Conservation (phyloP, 345 rosid species). For the Chamaenerion angustifolium region DNA sequence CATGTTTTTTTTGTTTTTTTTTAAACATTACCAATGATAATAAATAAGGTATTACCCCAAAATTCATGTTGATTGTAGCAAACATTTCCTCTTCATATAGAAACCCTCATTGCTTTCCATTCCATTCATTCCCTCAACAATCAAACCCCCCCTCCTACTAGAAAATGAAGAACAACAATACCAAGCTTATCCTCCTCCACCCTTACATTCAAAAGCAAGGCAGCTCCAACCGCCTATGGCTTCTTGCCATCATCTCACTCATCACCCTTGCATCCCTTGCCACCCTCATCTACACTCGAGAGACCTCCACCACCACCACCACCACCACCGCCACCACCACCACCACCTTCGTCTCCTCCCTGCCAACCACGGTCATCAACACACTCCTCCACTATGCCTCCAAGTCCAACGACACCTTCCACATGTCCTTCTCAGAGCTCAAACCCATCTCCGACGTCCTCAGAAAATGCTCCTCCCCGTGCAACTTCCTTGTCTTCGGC, state of each 20-base stretch:
- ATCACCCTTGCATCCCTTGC: conserved; percentile 73
- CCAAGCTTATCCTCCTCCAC: conserved; percentile 84
- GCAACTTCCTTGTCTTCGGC: conserved; percentile 80
- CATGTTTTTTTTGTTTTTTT: too few relatives aligned
- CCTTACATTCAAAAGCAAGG: conserved; percentile 93
- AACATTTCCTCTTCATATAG: neutral
- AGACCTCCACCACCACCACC: conserved; percentile 19
- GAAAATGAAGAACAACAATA: conserved; percentile 65
- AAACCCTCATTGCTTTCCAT: neutral
- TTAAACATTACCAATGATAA: too few relatives aligned
- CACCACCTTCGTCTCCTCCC: conserved; percentile 16
- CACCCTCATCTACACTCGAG: conserved; percentile 69
- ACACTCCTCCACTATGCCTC: conserved; percentile 78
- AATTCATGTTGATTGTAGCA: neutral
- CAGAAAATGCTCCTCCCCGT: conserved; percentile 75
- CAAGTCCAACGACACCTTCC: conserved; percentile 66
- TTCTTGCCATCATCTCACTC: conserved; percentile 65
- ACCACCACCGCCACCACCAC: conserved; percentile 12
- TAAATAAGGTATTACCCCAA: too few relatives aligned
- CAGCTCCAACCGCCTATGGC: conserved; percentile 67
- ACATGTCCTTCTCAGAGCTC: conserved; percentile 61
- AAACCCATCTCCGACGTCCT: conserved; percentile 74
- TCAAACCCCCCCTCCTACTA: neutral
- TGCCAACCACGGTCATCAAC: conserved; percentile 56
- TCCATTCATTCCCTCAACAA: neutral